Evolutionary conservation across 495 filamentous ascomycete genomes (phyloP), one percentile per base, ranked within the genome.

Genomic region (Aspergillus indologenus): DNA sequence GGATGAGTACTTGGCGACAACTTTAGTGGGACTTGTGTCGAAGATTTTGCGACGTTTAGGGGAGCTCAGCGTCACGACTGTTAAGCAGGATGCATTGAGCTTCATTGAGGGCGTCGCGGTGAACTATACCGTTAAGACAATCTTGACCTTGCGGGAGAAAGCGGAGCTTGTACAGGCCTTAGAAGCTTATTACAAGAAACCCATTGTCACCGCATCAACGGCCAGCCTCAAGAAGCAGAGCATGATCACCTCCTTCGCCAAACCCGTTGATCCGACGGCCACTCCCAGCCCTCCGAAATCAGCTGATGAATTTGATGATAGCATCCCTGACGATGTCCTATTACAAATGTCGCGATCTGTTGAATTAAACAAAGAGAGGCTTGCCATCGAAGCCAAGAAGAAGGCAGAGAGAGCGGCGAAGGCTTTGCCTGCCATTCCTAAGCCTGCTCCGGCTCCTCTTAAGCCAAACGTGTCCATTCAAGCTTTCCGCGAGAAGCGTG

Each of bases 101-200:
- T 88, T 80, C 58, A 83, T 90, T 60, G 85, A 85, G 60, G 79
- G 79, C 51, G 78, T 86, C 22, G 79, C 81, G 34, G 83, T 79
- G 9, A 79, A 82, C 40, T 82, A 79, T 31, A 75, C 72, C 9
- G 81, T 84, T 51, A 84, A 81, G 68, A 92, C 90, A 1, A 91
- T 91, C 61, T 70, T 96, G 64, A 87, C 81, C 4, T 75, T 80
- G 5, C 85, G 86, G 48, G 90, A 96, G 62, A 90, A 90, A 57
- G 91, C 91, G 4, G 89, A 95, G 69, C 72, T 96, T 42, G 82
- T 90, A 53, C 82, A 86, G 67, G 87, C 91, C 9, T 71, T 96
- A 11, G 91, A 94, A 45, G 85, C 86, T 11, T 89, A 95, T 67
- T 79, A 86, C 53, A 86, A 84, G 59, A 81, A 78, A 56, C 73